Evolutionary conservation across 176 grass and related monocot species (phyloP).

Genomic region (Triticum dicoccoides): DNA sequence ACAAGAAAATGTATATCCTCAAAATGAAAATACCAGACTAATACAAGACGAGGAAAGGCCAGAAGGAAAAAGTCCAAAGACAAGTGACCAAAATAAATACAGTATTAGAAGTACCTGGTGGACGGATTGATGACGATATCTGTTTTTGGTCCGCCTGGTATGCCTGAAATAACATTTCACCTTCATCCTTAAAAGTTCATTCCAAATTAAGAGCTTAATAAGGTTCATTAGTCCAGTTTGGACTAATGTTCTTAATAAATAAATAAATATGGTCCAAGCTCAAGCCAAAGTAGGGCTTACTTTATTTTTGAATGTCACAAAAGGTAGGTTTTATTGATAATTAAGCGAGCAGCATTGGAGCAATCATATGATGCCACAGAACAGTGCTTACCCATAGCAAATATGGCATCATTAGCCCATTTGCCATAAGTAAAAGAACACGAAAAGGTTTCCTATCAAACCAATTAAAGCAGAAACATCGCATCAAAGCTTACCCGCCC

Average conservation of each 20-base stretch:
- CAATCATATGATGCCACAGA: conserved; percentile 20
- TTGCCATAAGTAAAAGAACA: background rate
- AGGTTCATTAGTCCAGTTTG: background rate
- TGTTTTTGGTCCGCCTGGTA: conserved; percentile 51
- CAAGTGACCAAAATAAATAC: background rate
- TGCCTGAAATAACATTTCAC: conserved; percentile 49
- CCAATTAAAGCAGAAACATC: conserved; percentile 7
- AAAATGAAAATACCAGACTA: background rate
- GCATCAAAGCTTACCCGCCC: conserved; percentile 35
- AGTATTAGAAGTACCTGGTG: conserved; percentile 45
- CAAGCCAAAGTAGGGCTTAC: background rate
- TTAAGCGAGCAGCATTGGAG: background rate
- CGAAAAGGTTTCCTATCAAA: background rate
- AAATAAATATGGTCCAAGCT: background rate
- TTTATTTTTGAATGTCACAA: background rate
- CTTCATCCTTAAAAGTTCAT: conserved; percentile 16
- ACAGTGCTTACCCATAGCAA: conserved; percentile 12
- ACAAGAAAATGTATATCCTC: background rate
- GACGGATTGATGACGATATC: conserved; percentile 39
- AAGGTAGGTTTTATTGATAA: conserved; percentile 16
- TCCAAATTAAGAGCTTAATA: background rate
- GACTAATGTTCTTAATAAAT: background rate
- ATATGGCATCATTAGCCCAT: background rate
- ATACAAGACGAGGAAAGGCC: background rate
- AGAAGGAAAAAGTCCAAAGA: background rate